Evolutionary conservation across 805 yeast genomes (phyloP), one percentile per base, ranked within the genome.

Genomic region (Komagataella mondaviorum): DNA sequence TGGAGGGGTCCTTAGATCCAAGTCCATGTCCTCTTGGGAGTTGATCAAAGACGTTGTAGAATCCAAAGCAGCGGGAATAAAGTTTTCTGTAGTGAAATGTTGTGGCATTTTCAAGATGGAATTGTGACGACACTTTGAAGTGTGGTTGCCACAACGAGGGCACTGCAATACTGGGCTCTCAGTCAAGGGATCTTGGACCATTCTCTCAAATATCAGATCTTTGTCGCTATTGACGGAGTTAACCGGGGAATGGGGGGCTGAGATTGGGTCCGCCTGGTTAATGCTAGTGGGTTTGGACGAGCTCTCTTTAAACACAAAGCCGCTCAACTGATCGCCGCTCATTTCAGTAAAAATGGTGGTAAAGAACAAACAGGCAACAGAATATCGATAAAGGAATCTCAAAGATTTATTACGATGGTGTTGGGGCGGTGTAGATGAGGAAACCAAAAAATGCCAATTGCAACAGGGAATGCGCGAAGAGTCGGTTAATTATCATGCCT

Each of bases 151-250:
- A 16, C 54, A 52, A 6, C 54, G 44, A 6, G 54, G 54, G 43
- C 54, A 52, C 43, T 52, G 47, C 43, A 43, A 22, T 17, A 49
- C 52, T 43, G 54, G 54, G 24, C 46, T 47, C n/a, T 51, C 23
- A 3, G 55, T 54, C 46, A 68, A 56, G 6, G 79, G 79, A 55
- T 81, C 86, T 60, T 82, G 85, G 6, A 82, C 88, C 48, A 76
- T 72, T 52, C 88, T 71, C 57, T 82, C 89, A 60, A 79, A 85
- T 59, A 83, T 83, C 60, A 75, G 60, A 14, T 83, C 77, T 16
- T 46, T 44, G 44, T 49, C 51, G n/a, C 14, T 10, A 10, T 8
- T 14, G 8, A 30, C 12, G 14, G 39, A 30, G 12, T 8, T 30
- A 10, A 30, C 39, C 14, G 39, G 39, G n/a, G 39, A 30, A 3